phyloP scores from a whole-genome alignment of 2,329 filamentous ascomycete species.

The Ustulina deusta region DNA sequence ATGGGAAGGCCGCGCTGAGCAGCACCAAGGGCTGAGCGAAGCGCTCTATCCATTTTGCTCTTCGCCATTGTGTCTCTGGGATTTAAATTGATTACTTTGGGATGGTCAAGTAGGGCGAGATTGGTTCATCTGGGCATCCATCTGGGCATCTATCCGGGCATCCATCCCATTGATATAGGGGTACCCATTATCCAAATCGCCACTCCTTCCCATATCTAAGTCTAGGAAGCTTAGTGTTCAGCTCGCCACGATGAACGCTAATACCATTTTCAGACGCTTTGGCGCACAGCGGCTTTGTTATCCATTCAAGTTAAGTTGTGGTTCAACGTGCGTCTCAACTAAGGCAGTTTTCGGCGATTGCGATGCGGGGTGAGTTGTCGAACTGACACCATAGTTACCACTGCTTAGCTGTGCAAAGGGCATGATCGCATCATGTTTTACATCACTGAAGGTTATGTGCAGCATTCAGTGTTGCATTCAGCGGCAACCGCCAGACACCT shows the following conservation, averaged over 20 bases:
- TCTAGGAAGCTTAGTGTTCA: background rate
- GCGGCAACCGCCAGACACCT: background rate
- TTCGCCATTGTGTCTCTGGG: slow-evolving; percentile 10
- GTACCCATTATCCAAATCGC: background rate
- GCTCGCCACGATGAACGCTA: slow-evolving; percentile 16
- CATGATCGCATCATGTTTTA: slow-evolving; percentile 1
- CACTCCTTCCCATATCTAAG: background rate
- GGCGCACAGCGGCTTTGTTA: slow-evolving; percentile 1
- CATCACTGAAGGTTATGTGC: background rate
- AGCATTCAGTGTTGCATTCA: background rate
- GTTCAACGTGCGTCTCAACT: slow-evolving; percentile 18
- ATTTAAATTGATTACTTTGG: background rate
- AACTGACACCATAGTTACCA: background rate
- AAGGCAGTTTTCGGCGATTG: background rate
- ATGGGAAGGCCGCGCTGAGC: slow-evolving; percentile 37
- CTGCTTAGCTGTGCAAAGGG: background rate
- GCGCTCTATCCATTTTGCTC: slow-evolving; percentile 26
- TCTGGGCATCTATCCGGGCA: too few relatives aligned
- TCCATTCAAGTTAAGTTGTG: slow-evolving; percentile 12
- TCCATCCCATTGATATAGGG: slow-evolving; percentile 8
- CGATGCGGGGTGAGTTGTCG: slow-evolving; percentile 9
- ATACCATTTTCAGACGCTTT: background rate
- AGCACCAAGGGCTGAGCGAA: slow-evolving; percentile 17
- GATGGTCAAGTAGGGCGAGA: background rate
- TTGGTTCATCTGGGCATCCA: background rate